Base-by-base conservation (phyloP, 1,139 yeast species). In the Debaryomyces coudertii region DNA sequence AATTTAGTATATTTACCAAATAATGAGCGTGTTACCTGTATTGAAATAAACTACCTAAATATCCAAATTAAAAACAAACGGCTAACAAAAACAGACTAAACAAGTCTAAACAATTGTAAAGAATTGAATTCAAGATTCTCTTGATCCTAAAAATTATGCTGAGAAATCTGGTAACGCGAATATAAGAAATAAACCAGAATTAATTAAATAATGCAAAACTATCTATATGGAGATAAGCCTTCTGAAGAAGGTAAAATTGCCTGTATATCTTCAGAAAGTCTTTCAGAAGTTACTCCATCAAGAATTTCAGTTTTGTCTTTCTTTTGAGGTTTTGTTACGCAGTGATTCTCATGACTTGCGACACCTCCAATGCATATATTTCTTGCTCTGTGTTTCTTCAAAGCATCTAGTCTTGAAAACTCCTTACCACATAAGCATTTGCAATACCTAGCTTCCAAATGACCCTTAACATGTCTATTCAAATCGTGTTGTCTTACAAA, bases 401-500 rank as follows among this genome's bases (percentile, higher is more conserved):
- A 71, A 0, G 97, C 97, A 68, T 93, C 98, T 47, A 87, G 84
- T 47, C 98, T 76, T 5, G 95, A 85, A 68, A 93, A 95, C 51
- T 85, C 86, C 67, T 90, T 92, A 15, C 98, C 97, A 68, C 99
- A 95, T 0, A 87, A 86, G 66, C 99, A 95, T 39, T 72, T 74
- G 48, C 76, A 72, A 56, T 80, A 85, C 36, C 85, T 82, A 52
- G 87, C 82, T 49, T 86, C 92, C 50, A 82, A 77, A 60, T 95
- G 99, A 16, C 93, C 89, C 62, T 90, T 90, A 50, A 83, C 83
- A 60, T 95, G 99, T 50, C 99, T 79, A 49, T 90, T 82, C 56
- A 95, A 74, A 66, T 95, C 99, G 62, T 95, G 99, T 53, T 95
- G 97, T 40, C 96, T 73, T 12, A 88, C 96, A 67, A 88, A 88